phyloP scores from a whole-genome alignment of 345 rosid genomes.

The Arabis hirsuta region DNA sequence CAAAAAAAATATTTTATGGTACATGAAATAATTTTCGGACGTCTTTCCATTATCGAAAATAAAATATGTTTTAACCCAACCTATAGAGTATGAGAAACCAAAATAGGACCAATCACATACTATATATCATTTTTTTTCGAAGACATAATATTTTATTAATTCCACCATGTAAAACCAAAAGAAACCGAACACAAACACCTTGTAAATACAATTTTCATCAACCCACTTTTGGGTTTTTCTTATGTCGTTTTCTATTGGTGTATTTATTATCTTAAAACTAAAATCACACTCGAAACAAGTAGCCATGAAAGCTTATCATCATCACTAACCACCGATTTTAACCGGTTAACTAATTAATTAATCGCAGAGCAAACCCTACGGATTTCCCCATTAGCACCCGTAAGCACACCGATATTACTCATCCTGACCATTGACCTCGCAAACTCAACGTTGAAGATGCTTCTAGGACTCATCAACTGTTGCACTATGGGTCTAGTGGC shows the following conservation, averaged over 20 bases:
- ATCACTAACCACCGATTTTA: constrained; percentile 6
- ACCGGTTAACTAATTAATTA: constrained; percentile 45
- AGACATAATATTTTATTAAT: constrained; percentile 23
- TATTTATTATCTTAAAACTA: constrained; percentile 28
- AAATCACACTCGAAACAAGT: constrained; percentile 25
- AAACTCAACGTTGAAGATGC: constrained; percentile 55
- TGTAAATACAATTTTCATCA: constrained; percentile 34
- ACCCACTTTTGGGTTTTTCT: constrained; percentile 34
- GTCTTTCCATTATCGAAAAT: constrained; percentile 11
- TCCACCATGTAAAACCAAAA: constrained; percentile 20
- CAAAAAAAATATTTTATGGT: neutral
- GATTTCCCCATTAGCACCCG: constrained; percentile 55
- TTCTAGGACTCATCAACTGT: constrained; percentile 45
- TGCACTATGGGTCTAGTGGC: constrained; percentile 51
- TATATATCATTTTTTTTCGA: neutral
- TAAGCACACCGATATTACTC: constrained; percentile 60
- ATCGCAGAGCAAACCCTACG: constrained; percentile 56
- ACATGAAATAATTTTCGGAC: constrained; percentile 12
- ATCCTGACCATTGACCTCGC: constrained; percentile 68
- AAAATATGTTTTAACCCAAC: neutral
- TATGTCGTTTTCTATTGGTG: constrained; percentile 22
- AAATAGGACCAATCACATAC: constrained; percentile 24
- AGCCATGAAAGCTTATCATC: constrained; percentile 26
- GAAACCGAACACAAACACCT: constrained; percentile 31
- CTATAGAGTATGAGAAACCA: constrained; percentile 6